Evolutionary conservation across 306 rosid genomes (phyloP), one percentile per base, ranked within the genome.

Genomic region (Corylus avellana): DNA sequence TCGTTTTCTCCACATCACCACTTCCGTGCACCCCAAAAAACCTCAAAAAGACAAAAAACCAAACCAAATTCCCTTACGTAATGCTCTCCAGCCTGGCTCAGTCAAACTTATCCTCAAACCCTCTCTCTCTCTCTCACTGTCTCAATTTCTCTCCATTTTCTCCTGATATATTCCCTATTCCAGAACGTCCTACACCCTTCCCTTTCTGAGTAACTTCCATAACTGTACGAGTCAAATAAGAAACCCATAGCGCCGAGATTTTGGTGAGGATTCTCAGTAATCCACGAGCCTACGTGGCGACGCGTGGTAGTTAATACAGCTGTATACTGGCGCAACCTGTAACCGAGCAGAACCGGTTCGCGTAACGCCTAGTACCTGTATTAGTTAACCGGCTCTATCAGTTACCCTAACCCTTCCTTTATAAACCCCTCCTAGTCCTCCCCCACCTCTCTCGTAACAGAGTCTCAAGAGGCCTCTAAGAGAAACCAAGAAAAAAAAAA

Each of bases 81-180:
- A 84, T 89, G 88, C 84, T 66, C 73, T 79, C 86, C 86, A 87
- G 85, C 86, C 88, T 84, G 88, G 88, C 86, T 77, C 63, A 64
- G 86, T 87, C 86, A 84, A 87, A 82, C 86, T 79, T 85, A 85
- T 84, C 90, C 81, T 35, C 64, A 42, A 42, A 42, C 46, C 6
- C 46, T 32, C 35, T 32, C 35, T 32, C 35, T 39, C 8, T 9
- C 46, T 5, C 46, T 42, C 46, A 6, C 46, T 42, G 46, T 42
- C 46, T 42, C 46, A 42, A 6, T 42, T 42, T 42, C 46, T 42
- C 46, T 42, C 46, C 8, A 73, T 64, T 4, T 58, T 69, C 1
- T 85, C 84, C 74, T 27, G 71, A 75, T 62, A 78, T 70, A 56
- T 12, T 17, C 11, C 13, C 32, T 9, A 12, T 53, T 44, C 29